phyloP scores from a whole-genome alignment of 2,329 filamentous ascomycete species.

The Aspergillus costaricaensis region DNA sequence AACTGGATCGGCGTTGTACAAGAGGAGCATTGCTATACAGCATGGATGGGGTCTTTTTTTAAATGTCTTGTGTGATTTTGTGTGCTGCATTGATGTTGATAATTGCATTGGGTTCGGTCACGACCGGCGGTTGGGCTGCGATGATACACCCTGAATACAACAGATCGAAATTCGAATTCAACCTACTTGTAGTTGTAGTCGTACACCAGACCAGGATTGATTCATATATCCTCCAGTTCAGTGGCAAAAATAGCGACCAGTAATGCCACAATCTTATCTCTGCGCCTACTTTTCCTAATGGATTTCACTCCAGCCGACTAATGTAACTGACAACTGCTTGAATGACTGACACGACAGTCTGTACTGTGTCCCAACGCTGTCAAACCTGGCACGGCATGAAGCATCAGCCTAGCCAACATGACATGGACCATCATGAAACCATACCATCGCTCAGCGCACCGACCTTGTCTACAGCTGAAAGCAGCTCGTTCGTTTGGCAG shows the following conservation, averaged over 20 bases:
- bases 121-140: conserved; percentile 2
- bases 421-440: too few relatives aligned
- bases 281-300: too few relatives aligned
- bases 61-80: conserved; percentile 1
- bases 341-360: too few relatives aligned
- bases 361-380: too few relatives aligned
- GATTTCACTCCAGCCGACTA: too few relatives aligned
- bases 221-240: background rate
- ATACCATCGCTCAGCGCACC: too few relatives aligned
- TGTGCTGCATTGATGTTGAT: conserved; percentile 9
- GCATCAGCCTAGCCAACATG: too few relatives aligned
- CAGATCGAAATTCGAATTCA: conserved; percentile 1
- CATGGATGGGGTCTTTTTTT: conserved; percentile 20
- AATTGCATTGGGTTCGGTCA: conserved; percentile 7
- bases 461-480: too few relatives aligned
- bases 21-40: conserved; percentile 24
- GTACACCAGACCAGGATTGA: background rate
- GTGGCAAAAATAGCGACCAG: conserved; percentile 4
- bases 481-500: too few relatives aligned
- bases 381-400: too few relatives aligned
- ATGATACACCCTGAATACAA: conserved; percentile 7
- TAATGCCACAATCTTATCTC: too few relatives aligned
- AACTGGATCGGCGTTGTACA: conserved; percentile 23
- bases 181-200: background rate
- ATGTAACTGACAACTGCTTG: too few relatives aligned